Conservation (phyloP, 2,329 filamentous ascomycete species). For the Alternaria viburni region DNA sequence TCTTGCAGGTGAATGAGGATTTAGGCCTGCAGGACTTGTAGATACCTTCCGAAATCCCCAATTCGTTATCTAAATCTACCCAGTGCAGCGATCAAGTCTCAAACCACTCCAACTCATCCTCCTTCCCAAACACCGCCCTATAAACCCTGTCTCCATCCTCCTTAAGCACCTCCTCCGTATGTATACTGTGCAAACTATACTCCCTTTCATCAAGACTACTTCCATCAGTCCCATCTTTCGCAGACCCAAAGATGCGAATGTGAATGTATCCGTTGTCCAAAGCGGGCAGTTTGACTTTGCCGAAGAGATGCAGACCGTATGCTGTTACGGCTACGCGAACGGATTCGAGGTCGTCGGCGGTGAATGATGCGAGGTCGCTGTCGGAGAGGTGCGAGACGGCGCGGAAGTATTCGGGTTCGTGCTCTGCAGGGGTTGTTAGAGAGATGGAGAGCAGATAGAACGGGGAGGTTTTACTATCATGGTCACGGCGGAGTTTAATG, state of each 20-base stretch:
- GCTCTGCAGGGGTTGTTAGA: constrained; percentile 26
- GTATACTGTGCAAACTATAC: constrained; percentile 43
- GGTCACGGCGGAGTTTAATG: constrained; percentile 40
- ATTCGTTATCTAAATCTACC: neutral
- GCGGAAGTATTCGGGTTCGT: constrained; percentile 48
- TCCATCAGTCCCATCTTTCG: constrained; percentile 44
- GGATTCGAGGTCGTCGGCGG: constrained; percentile 28
- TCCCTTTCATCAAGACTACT: constrained; percentile 39
- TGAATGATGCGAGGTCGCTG: constrained; percentile 40
- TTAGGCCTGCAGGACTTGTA: neutral
- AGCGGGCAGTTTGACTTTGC: constrained; percentile 35
- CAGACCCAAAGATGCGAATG: constrained; percentile 38
- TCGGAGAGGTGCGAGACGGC: constrained; percentile 50
- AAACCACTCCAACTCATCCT: constrained; percentile 44
- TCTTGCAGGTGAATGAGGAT: neutral
- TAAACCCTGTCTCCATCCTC: constrained; percentile 39
- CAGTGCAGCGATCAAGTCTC: constrained; percentile 28
- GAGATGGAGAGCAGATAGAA: no score
- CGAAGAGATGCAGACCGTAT: constrained; percentile 43
- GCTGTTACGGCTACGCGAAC: constrained; percentile 40
- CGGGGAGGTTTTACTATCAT: constrained; percentile 35
- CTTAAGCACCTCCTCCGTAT: constrained; percentile 42
- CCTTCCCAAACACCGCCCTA: constrained; percentile 39
- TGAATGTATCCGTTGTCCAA: constrained; percentile 39
- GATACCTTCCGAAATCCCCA: neutral